Conservation (phyloP, 2,329 filamentous ascomycete species). For the Ophiocordyceps polyrhachis-furcata region DNA sequence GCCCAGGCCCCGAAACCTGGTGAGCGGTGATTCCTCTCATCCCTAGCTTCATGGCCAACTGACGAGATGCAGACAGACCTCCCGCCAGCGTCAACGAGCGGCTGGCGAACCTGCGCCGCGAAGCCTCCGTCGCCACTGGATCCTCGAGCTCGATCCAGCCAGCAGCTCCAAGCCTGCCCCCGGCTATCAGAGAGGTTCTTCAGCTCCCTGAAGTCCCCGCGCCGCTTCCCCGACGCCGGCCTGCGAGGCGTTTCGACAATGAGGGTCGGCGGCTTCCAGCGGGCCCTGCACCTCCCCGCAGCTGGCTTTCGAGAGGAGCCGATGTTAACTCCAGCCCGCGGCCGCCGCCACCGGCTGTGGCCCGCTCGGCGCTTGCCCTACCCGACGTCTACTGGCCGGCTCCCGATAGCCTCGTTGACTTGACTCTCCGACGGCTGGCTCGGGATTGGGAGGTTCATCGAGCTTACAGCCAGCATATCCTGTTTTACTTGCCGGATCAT, state of each 20-base stretch:
- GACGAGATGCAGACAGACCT: conserved; percentile 10
- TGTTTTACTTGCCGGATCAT: conserved; percentile 34
- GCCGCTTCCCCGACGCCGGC: conserved; percentile 27
- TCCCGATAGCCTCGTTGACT: conserved; percentile 30
- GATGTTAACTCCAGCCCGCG: conserved; percentile 1
- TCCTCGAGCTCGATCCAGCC: conserved; percentile 11
- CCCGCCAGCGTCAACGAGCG: conserved; percentile 37
- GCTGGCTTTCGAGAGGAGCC: conserved; percentile 24
- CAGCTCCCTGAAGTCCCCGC: conserved; percentile 37
- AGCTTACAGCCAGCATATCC: conserved; percentile 35
- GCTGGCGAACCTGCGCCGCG: conserved; percentile 35
- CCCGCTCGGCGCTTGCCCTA: conserved; percentile 11
- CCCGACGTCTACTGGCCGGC: conserved; percentile 26
- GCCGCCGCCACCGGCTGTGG: conserved; percentile 6
- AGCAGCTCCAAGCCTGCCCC: conserved; percentile 35
- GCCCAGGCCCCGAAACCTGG: conserved; percentile 8
- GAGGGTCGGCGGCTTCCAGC: conserved; percentile 33
- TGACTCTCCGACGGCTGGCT: conserved; percentile 30
- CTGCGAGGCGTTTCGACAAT: conserved; percentile 21
- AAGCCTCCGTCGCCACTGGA: conserved; percentile 15
- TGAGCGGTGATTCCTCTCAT: neutral
- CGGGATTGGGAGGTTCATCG: conserved; percentile 35
- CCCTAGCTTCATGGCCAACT: neutral
- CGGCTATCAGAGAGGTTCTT: conserved; percentile 37
- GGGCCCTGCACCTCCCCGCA: conserved; percentile 39